Percentiles rank a stretch among this genome's conserved stretches.
Evolutionary conservation across 2,329 filamentous ascomycete genomes (phyloP).

Genomic region (Claviceps sp.): DNA sequence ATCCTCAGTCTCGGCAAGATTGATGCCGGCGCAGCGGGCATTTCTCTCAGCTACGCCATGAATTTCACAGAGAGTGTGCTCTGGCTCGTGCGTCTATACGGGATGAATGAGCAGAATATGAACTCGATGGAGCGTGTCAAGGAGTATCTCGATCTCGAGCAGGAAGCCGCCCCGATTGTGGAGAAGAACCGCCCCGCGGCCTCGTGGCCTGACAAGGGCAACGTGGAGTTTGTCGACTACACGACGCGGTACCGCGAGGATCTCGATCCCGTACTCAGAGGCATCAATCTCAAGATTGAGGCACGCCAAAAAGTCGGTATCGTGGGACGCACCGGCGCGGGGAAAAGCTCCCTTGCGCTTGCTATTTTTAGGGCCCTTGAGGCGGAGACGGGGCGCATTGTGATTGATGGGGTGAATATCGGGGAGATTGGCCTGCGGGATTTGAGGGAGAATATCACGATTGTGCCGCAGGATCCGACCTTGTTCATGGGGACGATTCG

Average conservation of each 20-base stretch:
- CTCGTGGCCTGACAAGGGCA: constrained; percentile 76
- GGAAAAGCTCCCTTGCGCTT: constrained; percentile 88
- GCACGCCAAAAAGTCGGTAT: constrained; percentile 90
- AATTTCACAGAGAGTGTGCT: constrained; percentile 94
- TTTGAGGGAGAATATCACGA: constrained; percentile 84
- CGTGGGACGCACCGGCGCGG: constrained; percentile 86
- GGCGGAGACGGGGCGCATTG: constrained; percentile 75
- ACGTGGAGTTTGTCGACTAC: constrained; percentile 80
- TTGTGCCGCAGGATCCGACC: constrained; percentile 94
- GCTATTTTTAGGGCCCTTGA: constrained; percentile 90
- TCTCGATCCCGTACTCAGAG: constrained; percentile 71
- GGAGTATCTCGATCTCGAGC: constrained; percentile 92
- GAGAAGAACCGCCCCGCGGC: constrained; percentile 63
- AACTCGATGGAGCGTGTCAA: constrained; percentile 96
- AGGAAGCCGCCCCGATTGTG: constrained; percentile 70
- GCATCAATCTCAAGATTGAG: constrained; percentile 74
- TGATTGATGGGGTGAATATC: constrained; percentile 87
- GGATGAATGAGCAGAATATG: constrained; percentile 97
- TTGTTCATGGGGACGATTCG: constrained; percentile 87
- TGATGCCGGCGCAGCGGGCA: constrained; percentile 80
- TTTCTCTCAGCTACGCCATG: constrained; percentile 90
- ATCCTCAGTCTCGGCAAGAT: constrained; percentile 70
- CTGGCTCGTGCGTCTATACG: constrained; percentile 90
- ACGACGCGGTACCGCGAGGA: constrained; percentile 80
- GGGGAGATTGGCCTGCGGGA: constrained; percentile 83